These are phyloP conservation scores for Pichia norvegensis DNA, from an alignment of 1,139 yeast genomes.

Conservation along the genomic window DNA sequence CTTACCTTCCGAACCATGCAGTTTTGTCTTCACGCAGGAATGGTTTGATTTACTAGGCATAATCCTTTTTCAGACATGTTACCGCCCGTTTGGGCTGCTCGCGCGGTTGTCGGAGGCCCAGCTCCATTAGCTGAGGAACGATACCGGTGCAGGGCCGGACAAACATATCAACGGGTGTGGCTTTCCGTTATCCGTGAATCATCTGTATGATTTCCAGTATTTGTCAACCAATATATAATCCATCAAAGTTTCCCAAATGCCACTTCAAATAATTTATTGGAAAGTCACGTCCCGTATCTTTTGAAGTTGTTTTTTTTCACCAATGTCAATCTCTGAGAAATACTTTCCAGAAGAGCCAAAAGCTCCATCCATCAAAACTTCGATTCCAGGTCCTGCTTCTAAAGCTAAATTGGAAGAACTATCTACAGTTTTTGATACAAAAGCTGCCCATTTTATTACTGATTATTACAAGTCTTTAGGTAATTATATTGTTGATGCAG, in stretches of 20 bases:
- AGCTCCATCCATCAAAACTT: constrained; percentile 40
- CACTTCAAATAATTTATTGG: neutral
- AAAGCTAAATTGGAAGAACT: constrained; percentile 38
- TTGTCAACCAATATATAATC: neutral
- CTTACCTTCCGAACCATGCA: neutral
- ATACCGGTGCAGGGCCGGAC: no score
- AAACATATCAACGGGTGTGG: constrained; percentile 5
- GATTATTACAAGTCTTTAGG: constrained; percentile 63
- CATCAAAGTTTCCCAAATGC: neutral
- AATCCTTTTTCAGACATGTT: no score
- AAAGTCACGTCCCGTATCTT: neutral
- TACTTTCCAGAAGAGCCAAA: constrained; percentile 45
- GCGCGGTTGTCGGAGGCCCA: neutral
- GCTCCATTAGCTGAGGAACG: neutral
- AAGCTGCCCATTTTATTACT: constrained; percentile 62
- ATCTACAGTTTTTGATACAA: constrained; percentile 52
- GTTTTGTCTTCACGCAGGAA: no score
- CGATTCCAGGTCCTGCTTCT: constrained; percentile 59
- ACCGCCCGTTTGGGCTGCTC: no score
- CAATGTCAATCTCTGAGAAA: constrained; percentile 38
- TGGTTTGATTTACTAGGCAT: no score
- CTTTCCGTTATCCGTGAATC: neutral
- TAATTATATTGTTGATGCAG: constrained; percentile 64
- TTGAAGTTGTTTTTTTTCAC: neutral
- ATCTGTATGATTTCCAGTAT: neutral